A percentile compares a stretch with the other conserved stretches of the same genome.
phyloP scores from a whole-genome alignment of 495 filamentous ascomycete species.

The Glonium stellatum region DNA sequence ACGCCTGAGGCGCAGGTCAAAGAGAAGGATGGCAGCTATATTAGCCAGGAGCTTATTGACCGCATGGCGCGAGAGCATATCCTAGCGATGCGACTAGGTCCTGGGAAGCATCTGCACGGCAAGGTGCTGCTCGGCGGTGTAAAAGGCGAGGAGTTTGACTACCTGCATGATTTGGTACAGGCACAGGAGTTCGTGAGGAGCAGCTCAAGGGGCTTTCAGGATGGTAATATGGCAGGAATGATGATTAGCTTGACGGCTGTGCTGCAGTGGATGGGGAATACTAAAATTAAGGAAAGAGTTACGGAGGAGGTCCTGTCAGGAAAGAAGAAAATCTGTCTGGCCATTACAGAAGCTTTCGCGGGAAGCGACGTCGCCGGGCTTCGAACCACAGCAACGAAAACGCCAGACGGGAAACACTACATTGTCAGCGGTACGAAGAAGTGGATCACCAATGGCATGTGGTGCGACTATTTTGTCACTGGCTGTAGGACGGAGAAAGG shows the following conservation, averaged over 20 bases:
- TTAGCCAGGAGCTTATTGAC: slow-evolving; percentile 71
- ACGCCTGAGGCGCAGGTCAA: slow-evolving; percentile 71
- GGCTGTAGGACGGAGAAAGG: slow-evolving; percentile 79
- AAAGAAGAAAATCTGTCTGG: slow-evolving; percentile 80
- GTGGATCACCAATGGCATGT: slow-evolving; percentile 90
- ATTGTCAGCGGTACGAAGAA: slow-evolving; percentile 88
- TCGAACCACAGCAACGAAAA: slow-evolving; percentile 73
- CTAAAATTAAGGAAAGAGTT: slow-evolving; percentile 56
- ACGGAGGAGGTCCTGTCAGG: slow-evolving; percentile 67
- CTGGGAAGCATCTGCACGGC: slow-evolving; percentile 74
- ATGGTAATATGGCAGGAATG: slow-evolving; percentile 69
- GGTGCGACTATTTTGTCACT: slow-evolving; percentile 74
- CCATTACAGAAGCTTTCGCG: slow-evolving; percentile 85
- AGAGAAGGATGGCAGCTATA: slow-evolving; percentile 66
- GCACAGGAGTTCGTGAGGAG: slow-evolving; percentile 65
- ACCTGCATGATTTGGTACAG: slow-evolving; percentile 76
- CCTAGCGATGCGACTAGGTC: slow-evolving; percentile 75
- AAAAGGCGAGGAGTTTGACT: slow-evolving; percentile 76
- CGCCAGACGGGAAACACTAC: slow-evolving; percentile 74
- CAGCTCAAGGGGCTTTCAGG: slow-evolving; percentile 49
- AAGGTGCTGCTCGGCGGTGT: slow-evolving; percentile 60
- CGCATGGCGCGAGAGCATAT: slow-evolving; percentile 67
- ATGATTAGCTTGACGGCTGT: slow-evolving; percentile 76
- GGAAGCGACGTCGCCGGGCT: slow-evolving; percentile 81
- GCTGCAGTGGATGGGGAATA: slow-evolving; percentile 68